Percentiles rank a stretch among this genome's conserved stretches.
These are phyloP conservation scores for Macrotyloma uniflorum DNA, from an alignment of 306 rosid genomes.

Conservation along the genomic window DNA sequence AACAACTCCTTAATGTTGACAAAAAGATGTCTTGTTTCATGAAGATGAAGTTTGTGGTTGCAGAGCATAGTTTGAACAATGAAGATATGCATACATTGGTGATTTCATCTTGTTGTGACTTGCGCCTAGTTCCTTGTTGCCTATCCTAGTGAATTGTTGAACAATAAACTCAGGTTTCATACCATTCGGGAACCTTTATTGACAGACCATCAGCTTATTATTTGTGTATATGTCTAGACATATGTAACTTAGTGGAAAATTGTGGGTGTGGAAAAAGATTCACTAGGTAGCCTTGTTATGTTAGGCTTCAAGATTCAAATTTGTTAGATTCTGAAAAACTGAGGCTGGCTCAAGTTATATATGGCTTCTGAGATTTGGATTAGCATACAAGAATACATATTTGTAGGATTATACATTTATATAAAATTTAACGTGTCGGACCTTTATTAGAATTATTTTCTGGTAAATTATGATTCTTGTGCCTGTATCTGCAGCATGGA, in stretches of 20 bases:
- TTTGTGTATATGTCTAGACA: slow-evolving; percentile 15
- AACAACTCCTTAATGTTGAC: background rate
- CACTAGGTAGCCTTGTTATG: slow-evolving; percentile 31
- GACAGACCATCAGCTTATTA: background rate
- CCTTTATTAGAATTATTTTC: slow-evolving; percentile 20
- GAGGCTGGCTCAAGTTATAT: slow-evolving; percentile 28
- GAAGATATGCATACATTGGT: slow-evolving; percentile 24
- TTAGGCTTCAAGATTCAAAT: slow-evolving; percentile 35
- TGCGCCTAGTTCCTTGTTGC: slow-evolving; percentile 30
- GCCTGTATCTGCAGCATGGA: slow-evolving; percentile 27
- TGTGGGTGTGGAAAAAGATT: slow-evolving; percentile 21
- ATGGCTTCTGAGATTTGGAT: slow-evolving; percentile 24
- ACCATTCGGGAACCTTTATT: slow-evolving; percentile 30
- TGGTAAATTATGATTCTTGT: slow-evolving; percentile 22
- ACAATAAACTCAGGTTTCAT: slow-evolving; percentile 32
- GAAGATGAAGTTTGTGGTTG: slow-evolving; percentile 36
- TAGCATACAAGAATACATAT: slow-evolving; percentile 1
- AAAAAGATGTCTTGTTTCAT: slow-evolving; percentile 19
- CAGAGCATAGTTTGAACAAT: slow-evolving; percentile 35
- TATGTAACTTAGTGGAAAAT: slow-evolving; percentile 7
- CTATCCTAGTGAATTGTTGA: slow-evolving; percentile 29
- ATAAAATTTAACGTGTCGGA: slow-evolving; percentile 26
- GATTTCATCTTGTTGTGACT: slow-evolving; percentile 22
- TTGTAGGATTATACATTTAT: slow-evolving; percentile 18
- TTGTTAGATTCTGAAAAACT: slow-evolving; percentile 7